Evolutionary conservation across 371 early-diverging fungal species (phyloP).

Genomic region (Mucor lusitanicus): DNA sequence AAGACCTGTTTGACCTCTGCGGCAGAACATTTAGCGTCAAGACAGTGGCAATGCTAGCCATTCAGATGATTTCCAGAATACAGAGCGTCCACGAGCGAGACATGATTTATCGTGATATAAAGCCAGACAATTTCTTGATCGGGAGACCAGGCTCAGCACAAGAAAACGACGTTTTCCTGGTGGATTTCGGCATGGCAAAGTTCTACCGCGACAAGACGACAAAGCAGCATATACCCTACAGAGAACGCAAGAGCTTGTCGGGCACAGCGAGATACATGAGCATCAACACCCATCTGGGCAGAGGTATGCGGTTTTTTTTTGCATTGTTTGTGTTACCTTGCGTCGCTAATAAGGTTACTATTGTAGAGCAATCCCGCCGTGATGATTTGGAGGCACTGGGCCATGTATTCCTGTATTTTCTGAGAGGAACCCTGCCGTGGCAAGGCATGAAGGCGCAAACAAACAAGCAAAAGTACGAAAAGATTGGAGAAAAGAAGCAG

Average conservation of each 20-base stretch:
- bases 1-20: constrained; percentile 94
- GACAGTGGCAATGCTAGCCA: constrained; percentile 92
- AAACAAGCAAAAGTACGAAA: constrained; percentile 91
- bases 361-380: constrained; percentile 83
- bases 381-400: constrained; percentile 95
- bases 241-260: constrained; percentile 78
- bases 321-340: background rate
- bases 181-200: constrained; percentile 95
- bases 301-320: constrained; percentile 28
- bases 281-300: constrained; percentile 87
- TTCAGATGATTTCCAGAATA: constrained; percentile 89
- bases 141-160: constrained; percentile 61
- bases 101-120: constrained; percentile 97
- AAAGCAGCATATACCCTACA: constrained; percentile 81
- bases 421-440: constrained; percentile 92
- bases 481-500: constrained; percentile 91
- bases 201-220: constrained; percentile 81
- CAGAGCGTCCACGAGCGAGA: constrained; percentile 93
- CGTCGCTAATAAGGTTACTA: background rate
- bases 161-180: constrained; percentile 57
- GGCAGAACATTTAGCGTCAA: constrained; percentile 85
- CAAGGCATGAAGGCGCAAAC: constrained; percentile 88
- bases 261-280: constrained; percentile 95
- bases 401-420: constrained; percentile 92
- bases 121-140: constrained; percentile 98